phyloP scores from a whole-genome alignment of 2,329 filamentous ascomycete species.

The Pseudopyricularia javanii region DNA sequence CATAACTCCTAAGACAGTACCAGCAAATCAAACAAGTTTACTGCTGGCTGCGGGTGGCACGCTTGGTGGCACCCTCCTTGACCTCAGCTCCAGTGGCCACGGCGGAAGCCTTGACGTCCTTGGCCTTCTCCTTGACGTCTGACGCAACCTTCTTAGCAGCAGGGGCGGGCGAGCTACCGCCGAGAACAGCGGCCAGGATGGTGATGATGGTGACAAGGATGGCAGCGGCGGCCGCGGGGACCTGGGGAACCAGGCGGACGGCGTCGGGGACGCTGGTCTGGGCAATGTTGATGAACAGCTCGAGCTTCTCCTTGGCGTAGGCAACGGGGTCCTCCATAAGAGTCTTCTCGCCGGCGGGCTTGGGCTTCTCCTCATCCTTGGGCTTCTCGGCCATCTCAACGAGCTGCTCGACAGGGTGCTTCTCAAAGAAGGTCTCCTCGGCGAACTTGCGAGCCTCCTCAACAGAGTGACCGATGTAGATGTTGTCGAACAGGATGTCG shows the following conservation, averaged over 20 bases:
- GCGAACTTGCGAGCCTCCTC: slow-evolving; percentile 85
- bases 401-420: slow-evolving; percentile 71
- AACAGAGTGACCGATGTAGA: slow-evolving; percentile 96
- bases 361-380: slow-evolving; percentile 43
- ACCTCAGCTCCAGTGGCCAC: slow-evolving; percentile 53
- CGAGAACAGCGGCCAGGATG: slow-evolving; percentile 47
- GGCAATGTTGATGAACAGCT: slow-evolving; percentile 77
- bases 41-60: slow-evolving; percentile 40
- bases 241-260: slow-evolving; percentile 81
- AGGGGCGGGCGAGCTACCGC: slow-evolving; percentile 50
- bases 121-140: slow-evolving; percentile 57
- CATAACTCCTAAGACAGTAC: slow-evolving; percentile 8
- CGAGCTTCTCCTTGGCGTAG: slow-evolving; percentile 85
- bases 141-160: slow-evolving; percentile 60
- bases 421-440: slow-evolving; percentile 79
- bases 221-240: slow-evolving; percentile 68
- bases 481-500: slow-evolving; percentile 98
- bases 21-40: slow-evolving; percentile 14
- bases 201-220: slow-evolving; percentile 59
- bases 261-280: slow-evolving; percentile 74
- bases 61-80: slow-evolving; percentile 60
- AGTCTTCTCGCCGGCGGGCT: slow-evolving; percentile 30
- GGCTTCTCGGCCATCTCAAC: slow-evolving; percentile 71
- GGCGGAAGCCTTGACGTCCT: slow-evolving; percentile 56
- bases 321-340: slow-evolving; percentile 84